phyloP scores from a whole-genome alignment of 1,284 basidiomycete genomes.

The Trichosporon coremiiforme region DNA sequence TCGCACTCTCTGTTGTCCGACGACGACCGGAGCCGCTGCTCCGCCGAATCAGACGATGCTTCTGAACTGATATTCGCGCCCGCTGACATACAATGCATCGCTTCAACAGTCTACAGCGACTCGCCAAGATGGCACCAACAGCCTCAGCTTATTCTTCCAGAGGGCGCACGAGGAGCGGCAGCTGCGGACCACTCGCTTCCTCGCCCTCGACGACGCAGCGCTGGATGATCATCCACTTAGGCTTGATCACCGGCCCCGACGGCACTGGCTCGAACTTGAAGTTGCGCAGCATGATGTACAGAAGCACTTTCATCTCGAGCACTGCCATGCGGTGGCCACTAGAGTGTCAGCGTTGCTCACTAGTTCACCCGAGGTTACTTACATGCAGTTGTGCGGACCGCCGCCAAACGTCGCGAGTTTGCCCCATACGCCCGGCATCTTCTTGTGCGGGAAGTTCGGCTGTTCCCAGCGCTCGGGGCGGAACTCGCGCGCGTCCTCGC shows the following conservation, averaged over 20 bases:
- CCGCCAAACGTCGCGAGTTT: conserved; percentile 18
- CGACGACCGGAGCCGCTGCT: not conserved
- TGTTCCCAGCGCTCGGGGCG: conserved; percentile 50
- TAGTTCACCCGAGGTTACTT: too few species aligned
- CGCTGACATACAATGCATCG: not conserved
- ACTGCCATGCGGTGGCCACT: conserved; percentile 67
- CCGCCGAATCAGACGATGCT: not conserved
- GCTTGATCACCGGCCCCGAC: conserved; percentile 43
- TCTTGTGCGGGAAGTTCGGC: conserved; percentile 23
- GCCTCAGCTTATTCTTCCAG: not conserved
- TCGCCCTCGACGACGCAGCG: conserved; percentile 50
- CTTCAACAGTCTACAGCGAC: not conserved
- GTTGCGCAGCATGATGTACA: conserved; percentile 62
- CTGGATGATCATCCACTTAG: conserved; percentile 53
- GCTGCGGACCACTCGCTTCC: conserved; percentile 52
- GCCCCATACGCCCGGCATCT: conserved; percentile 64
- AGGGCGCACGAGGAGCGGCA: conserved; percentile 42
- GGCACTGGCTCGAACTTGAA: conserved; percentile 59
- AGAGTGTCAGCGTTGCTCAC: conserved; percentile 10
- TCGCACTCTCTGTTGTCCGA: not conserved
- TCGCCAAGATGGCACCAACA: not conserved
- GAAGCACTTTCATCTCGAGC: conserved; percentile 63
- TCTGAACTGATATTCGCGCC: not conserved
- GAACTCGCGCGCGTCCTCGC: conserved; percentile 68
- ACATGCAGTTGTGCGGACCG: conserved; percentile 25